Evolutionary conservation across 176 grass and related monocot species (phyloP), one percentile per base, ranked within the genome.

Genomic region (Aegilops speltoides): DNA sequence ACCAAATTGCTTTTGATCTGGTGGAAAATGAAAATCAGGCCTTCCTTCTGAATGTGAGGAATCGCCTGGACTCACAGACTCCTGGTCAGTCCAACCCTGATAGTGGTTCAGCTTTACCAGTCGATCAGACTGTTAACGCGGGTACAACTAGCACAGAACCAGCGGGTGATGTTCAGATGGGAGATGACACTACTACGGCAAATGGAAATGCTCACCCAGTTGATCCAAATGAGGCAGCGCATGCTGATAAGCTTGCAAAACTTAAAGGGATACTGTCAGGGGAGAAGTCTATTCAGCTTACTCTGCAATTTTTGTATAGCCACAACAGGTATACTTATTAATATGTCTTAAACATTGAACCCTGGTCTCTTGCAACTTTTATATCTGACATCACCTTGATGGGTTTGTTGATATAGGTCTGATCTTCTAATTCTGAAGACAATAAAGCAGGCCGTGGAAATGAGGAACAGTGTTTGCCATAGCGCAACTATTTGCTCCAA

Each of bases 381-480:
- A 63, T 80, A 32, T 61, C 74, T 86, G 38, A 78, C 86, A 43
- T 80, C 74, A 62, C 64, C 79, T 64, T 83, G 62, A 13, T 41
- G 22, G n/a, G 29, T 57, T 43, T 60, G 80, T 89, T 70, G 38
- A 40, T 40, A 40, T 84, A 99, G 94, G 83, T 99, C 97, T 0
- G 97, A 99, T 84, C 94, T 99, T 88, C 90, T 99, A 69, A 99
- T 99, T 87, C 81, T 99, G 80, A 99, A 99, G 81, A 97, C 94
- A 26, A 97, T 97, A 91, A 99, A 99, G 87, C 97, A 99, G 80
- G 93, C 94, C 2, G 97, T 99, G 83, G 97, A 99, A 90, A 99
- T 99, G 97, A 94, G 97, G 85, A 99, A 99, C 81, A 99, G 94
- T 83, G 97, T 99, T 68, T 99, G 97, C 89, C 97, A 99, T 83